Conservation (phyloP, 805 yeast species). For the Saturnispora silvae region DNA sequence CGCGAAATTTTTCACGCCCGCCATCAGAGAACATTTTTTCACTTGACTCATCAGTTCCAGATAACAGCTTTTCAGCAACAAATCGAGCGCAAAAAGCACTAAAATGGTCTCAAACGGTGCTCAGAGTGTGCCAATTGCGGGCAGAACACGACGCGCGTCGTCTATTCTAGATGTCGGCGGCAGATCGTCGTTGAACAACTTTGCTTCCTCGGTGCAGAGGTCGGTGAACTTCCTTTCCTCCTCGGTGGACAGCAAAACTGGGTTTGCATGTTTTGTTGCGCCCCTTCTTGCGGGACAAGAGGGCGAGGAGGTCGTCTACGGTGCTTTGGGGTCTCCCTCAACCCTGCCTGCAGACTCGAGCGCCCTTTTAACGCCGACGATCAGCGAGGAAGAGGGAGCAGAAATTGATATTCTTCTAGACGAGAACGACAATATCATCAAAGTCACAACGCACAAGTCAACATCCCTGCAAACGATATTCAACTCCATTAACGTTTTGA, state of each 20-base stretch:
- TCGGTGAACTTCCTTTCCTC: conserved; percentile 23
- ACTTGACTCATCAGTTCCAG: no score
- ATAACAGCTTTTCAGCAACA: no score
- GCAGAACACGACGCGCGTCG: not conserved
- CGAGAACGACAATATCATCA: conserved; percentile 6
- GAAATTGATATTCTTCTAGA: not conserved
- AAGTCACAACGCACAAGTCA: conserved; percentile 29
- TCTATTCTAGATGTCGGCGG: conserved; percentile 29
- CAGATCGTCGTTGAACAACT: conserved; percentile 27
- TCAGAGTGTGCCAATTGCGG: not conserved
- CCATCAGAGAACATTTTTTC: no score
- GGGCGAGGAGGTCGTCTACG: not conserved
- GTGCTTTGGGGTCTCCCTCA: not conserved
- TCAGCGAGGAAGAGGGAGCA: not conserved
- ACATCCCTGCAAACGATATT: conserved; percentile 70
- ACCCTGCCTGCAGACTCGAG: not conserved
- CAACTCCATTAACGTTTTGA: conserved; percentile 65
- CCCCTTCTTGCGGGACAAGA: not conserved
- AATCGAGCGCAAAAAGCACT: no score
- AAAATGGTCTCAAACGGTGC: no score
- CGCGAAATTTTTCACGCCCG: no score
- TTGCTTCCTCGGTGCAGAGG: conserved; percentile 26
- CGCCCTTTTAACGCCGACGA: not conserved
- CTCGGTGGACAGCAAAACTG: conserved; percentile 13
- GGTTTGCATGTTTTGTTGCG: not conserved